These are phyloP conservation scores for Microbotryum saponariae DNA, from an alignment of 1,284 basidiomycete genomes.

Conservation along the genomic window DNA sequence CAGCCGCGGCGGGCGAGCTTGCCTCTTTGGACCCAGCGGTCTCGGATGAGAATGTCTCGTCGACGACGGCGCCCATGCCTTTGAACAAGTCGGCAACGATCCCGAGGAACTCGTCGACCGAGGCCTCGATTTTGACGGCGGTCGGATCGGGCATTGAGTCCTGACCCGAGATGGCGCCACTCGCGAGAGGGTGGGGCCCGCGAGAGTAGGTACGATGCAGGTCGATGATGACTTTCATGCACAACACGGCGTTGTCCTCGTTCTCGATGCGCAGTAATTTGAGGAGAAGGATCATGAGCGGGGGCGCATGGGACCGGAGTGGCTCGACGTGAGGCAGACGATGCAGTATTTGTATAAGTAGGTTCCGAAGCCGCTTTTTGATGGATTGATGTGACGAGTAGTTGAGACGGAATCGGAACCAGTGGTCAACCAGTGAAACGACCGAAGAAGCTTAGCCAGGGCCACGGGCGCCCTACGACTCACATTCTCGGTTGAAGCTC, in stretches of 20 bases:
- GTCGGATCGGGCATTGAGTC: slow-evolving; percentile 40
- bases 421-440: neutral
- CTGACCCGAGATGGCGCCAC: slow-evolving; percentile 33
- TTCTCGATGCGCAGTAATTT: slow-evolving; percentile 82
- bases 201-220: slow-evolving; percentile 44
- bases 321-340: slow-evolving; percentile 77
- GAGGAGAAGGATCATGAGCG: slow-evolving; percentile 66
- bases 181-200: slow-evolving; percentile 8
- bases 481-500: slow-evolving; percentile 66
- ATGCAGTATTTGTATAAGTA: slow-evolving; percentile 78
- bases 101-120: slow-evolving; percentile 70
- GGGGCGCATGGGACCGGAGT: slow-evolving; percentile 60
- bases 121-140: slow-evolving; percentile 53
- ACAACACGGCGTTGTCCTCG: slow-evolving; percentile 87
- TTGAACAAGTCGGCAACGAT: slow-evolving; percentile 65
- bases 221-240: slow-evolving; percentile 90
- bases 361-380: slow-evolving; percentile 64
- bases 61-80: slow-evolving; percentile 66
- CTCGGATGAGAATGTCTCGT: slow-evolving; percentile 56
- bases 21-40: slow-evolving; percentile 24
- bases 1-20: slow-evolving; percentile 16
- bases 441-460: neutral
- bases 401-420: too few species aligned
- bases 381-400: neutral
- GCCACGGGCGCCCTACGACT: slow-evolving; percentile 20